These are phyloP conservation scores for Monilinia polystroma DNA, from an alignment of 2,329 filamentous ascomycete species.

Conservation along the genomic window DNA sequence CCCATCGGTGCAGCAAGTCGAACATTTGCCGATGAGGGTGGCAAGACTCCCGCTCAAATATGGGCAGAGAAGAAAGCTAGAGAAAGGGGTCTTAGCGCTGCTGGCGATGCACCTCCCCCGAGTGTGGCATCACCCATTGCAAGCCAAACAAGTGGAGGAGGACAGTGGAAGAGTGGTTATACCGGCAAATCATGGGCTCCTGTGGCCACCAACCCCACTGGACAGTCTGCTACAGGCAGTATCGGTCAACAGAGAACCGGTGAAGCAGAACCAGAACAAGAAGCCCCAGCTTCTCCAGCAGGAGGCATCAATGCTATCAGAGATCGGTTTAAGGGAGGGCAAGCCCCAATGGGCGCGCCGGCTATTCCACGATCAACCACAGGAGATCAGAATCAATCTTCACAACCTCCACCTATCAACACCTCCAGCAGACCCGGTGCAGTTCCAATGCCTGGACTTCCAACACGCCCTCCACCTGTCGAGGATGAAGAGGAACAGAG, in stretches of 20 bases:
- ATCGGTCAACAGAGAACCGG: constrained; percentile 63
- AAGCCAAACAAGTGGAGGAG: constrained; percentile 69
- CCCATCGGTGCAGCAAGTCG: constrained; percentile 80
- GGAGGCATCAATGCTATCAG: constrained; percentile 72
- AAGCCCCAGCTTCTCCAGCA: constrained; percentile 53
- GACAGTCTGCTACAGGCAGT: constrained; percentile 56
- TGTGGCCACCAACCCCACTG: constrained; percentile 72
- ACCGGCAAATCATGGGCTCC: constrained; percentile 85
- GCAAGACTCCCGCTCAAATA: constrained; percentile 93
- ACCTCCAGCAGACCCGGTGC: constrained; percentile 61
- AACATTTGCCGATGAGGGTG: constrained; percentile 90
- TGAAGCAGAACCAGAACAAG: constrained; percentile 47
- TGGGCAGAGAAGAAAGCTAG: constrained; percentile 98
- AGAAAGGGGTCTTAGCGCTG: constrained; percentile 60
- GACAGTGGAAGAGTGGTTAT: constrained; percentile 89
- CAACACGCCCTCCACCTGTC: constrained; percentile 56
- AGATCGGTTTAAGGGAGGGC: constrained; percentile 77
- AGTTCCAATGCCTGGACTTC: constrained; percentile 76
- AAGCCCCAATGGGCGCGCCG: constrained; percentile 62
- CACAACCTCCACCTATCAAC: constrained; percentile 42
- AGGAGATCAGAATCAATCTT: constrained; percentile 39
- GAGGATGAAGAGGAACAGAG: constrained; percentile 53
- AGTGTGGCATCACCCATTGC: constrained; percentile 54
- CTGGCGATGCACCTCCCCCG: constrained; percentile 47
- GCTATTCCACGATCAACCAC: constrained; percentile 35